These are phyloP conservation scores for Helicostylum pulchrum DNA, from an alignment of 192 early-diverging fungal species.

Conservation along the genomic window DNA sequence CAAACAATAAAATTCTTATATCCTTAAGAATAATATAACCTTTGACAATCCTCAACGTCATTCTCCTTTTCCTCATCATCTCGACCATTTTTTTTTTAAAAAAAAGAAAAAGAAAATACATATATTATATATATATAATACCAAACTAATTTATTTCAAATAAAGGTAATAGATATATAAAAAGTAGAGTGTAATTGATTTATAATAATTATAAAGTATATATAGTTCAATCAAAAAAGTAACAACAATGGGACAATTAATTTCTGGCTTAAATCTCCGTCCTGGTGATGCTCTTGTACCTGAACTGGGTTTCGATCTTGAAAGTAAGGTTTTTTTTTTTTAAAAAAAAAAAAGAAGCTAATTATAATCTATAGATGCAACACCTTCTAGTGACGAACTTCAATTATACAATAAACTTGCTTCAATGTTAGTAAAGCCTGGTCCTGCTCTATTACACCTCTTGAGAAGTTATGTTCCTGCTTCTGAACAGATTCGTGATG, in stretches of 20 bases:
- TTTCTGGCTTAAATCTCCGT: slow-evolving; percentile 48
- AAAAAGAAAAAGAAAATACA: no score
- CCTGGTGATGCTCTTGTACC: slow-evolving; percentile 40
- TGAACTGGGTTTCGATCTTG: slow-evolving; percentile 59
- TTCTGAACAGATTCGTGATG: slow-evolving; percentile 75
- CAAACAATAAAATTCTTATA: background rate
- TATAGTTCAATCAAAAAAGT: no score
- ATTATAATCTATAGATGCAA: slow-evolving; percentile 37
- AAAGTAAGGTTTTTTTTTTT: slow-evolving; percentile 42
- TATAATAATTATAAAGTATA: no score
- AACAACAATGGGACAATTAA: slow-evolving; percentile 43
- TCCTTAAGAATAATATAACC: background rate
- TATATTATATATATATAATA: background rate
- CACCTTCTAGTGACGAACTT: slow-evolving; percentile 63
- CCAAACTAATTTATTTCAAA: no score
- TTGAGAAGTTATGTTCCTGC: slow-evolving; percentile 62
- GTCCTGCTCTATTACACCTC: slow-evolving; percentile 48
- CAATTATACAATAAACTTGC: slow-evolving; percentile 57
- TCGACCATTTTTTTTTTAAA: no score
- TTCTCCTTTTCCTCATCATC: no score
- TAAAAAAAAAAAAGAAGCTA: slow-evolving; percentile 24
- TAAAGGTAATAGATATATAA: no score
- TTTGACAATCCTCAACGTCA: background rate
- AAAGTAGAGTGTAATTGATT: no score
- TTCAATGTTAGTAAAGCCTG: slow-evolving; percentile 49